phyloP scores from a whole-genome alignment of 2,329 filamentous ascomycete genomes.

The Aureobasidium sp. region DNA sequence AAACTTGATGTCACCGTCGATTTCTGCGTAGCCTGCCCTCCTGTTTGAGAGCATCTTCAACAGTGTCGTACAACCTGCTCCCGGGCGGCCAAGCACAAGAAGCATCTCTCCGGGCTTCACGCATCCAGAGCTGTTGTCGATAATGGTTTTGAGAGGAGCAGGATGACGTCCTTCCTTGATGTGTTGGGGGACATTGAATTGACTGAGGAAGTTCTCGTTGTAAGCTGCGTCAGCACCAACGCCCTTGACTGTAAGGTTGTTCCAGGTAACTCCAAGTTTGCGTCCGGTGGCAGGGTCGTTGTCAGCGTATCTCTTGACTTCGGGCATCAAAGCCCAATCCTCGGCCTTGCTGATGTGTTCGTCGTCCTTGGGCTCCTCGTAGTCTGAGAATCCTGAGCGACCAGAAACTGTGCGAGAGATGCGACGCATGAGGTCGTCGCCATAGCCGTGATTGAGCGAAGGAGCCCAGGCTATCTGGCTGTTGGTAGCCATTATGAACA shows the following conservation, averaged over 20 bases:
- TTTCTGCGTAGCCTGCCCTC: constrained; percentile 34
- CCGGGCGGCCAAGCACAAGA: constrained; percentile 37
- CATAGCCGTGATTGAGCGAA: background rate
- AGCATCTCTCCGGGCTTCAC: constrained; percentile 54
- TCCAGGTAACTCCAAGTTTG: constrained; percentile 59
- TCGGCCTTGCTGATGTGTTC: constrained; percentile 28
- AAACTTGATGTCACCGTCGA: constrained; percentile 42
- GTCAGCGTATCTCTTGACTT: constrained; percentile 38
- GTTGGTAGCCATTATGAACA: constrained; percentile 9
- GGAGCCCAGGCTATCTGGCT: background rate
- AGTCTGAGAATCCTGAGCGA: constrained; percentile 6
- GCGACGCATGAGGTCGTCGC: constrained; percentile 7
- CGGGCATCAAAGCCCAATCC: constrained; percentile 46
- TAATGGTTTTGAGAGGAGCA: constrained; percentile 54
- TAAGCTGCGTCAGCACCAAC: constrained; percentile 55
- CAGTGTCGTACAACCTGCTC: constrained; percentile 62
- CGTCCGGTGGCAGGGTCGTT: constrained; percentile 43
- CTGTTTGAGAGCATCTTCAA: constrained; percentile 64
- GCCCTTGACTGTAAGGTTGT: constrained; percentile 57
- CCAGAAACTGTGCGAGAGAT: constrained; percentile 13
- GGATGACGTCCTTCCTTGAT: constrained; percentile 38
- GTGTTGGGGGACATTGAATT: constrained; percentile 45
- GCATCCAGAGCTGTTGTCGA: constrained; percentile 56
- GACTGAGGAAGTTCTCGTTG: constrained; percentile 51
- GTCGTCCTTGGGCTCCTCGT: constrained; percentile 13